Conservation (phyloP, 495 filamentous ascomycete species). For the Penicillium steckii region DNA sequence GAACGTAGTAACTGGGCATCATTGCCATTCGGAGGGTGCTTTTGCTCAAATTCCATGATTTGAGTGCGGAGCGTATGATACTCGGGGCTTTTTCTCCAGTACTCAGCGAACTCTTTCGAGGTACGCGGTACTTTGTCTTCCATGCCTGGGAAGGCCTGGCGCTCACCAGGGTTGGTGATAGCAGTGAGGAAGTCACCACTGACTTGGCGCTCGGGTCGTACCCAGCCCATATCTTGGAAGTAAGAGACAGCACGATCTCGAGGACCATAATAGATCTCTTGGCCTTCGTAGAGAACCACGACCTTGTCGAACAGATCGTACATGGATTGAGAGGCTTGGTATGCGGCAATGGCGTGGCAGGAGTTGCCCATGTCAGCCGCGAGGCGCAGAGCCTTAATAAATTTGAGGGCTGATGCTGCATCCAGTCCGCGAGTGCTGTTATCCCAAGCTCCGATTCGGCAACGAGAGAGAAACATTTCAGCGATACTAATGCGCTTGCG, state of each 20-base stretch:
- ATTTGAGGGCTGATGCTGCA: conserved; percentile 73
- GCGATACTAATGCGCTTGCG: conserved; percentile 61
- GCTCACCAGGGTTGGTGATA: conserved; percentile 63
- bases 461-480: conserved; percentile 58
- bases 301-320: conserved; percentile 65
- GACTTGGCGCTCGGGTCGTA: conserved; percentile 55
- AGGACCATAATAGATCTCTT: conserved; percentile 63
- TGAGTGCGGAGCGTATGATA: conserved; percentile 47
- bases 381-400: conserved; percentile 64
- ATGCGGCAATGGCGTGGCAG: conserved; percentile 77
- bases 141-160: conserved; percentile 55
- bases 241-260: conserved; percentile 54
- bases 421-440: conserved; percentile 86
- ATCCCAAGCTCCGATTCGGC: conserved; percentile 75
- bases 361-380: conserved; percentile 71
- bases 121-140: conserved; percentile 66
- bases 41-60: conserved; percentile 37
- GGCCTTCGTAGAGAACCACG: conserved; percentile 58
- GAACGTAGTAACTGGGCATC: conserved; percentile 27
- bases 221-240: conserved; percentile 59
- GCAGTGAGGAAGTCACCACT: conserved; percentile 71
- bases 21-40: conserved; percentile 18
- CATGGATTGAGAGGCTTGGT: conserved; percentile 82
- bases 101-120: conserved; percentile 61
- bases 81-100: conserved; percentile 52